These are phyloP conservation scores for Silene conica DNA, from an alignment of 148 eudicot genomes.

Conservation along the genomic window DNA sequence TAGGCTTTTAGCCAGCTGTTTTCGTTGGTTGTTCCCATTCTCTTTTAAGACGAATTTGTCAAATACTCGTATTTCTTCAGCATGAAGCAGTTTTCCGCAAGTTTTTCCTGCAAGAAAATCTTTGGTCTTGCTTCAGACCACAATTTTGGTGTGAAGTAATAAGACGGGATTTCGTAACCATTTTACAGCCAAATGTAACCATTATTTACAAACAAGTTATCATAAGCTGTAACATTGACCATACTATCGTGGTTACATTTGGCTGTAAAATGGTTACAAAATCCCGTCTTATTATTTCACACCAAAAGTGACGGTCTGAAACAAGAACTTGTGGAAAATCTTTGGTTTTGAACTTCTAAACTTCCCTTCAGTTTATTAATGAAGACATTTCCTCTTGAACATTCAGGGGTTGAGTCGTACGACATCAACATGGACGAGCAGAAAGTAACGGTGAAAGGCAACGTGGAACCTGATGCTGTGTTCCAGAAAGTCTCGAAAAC, in stretches of 20 bases:
- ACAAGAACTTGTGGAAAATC: too few species aligned
- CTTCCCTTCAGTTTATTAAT: not conserved
- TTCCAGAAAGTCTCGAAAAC: slow-evolving; percentile 80
- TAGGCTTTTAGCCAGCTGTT: not conserved
- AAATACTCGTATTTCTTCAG: not conserved
- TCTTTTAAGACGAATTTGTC: not conserved
- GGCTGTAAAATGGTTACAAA: too few species aligned
- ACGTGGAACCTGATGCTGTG: slow-evolving; percentile 80
- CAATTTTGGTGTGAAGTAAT: too few species aligned
- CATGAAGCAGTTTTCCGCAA: not conserved
- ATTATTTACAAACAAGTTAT: too few species aligned
- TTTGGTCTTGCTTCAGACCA: too few species aligned
- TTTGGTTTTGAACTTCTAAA: not conserved
- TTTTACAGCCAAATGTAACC: too few species aligned
- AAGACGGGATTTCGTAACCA: too few species aligned
- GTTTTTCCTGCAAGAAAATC: not conserved
- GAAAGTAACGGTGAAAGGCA: slow-evolving; percentile 85
- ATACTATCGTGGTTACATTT: too few species aligned
- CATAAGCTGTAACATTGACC: too few species aligned
- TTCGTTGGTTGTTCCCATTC: not conserved
- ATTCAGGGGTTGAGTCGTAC: slow-evolving; percentile 66
- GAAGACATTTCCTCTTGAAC: not conserved
- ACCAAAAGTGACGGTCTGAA: too few species aligned
- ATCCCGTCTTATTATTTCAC: too few species aligned
- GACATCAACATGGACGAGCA: slow-evolving; percentile 68